phyloP scores from a whole-genome alignment of 805 yeast species.

The Cyberlindnera xishuangbannaensis region DNA sequence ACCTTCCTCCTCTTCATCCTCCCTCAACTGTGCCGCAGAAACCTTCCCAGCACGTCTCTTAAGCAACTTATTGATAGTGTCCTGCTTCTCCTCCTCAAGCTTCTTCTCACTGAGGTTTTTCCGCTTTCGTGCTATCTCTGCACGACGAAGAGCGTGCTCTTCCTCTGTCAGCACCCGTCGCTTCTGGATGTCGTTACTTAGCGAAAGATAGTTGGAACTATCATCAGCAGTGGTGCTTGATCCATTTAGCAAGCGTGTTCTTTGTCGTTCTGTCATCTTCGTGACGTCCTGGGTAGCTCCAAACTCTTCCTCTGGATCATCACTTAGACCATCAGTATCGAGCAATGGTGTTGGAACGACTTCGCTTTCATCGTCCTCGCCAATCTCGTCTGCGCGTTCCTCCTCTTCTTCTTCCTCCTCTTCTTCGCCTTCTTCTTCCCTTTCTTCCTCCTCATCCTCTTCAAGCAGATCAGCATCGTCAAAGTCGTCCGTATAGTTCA shows the following conservation, averaged over 20 bases:
- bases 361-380: constrained; percentile 24
- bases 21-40: constrained; percentile 16
- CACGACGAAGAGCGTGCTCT: constrained; percentile 71
- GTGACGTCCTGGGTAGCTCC: constrained; percentile 15
- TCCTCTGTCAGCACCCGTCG: constrained; percentile 71
- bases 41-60: constrained; percentile 74
- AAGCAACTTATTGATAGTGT: constrained; percentile 79
- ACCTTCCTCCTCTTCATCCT: constrained; percentile 16
- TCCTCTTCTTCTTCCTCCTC: constrained; percentile 20
- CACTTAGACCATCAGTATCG: constrained; percentile 20
- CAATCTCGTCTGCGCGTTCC: no score
- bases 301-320: constrained; percentile 18
- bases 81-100: constrained; percentile 88
- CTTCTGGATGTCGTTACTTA: constrained; percentile 25
- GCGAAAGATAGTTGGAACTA: constrained; percentile 10
- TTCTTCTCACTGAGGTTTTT: constrained; percentile 77
- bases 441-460: constrained; percentile 8
- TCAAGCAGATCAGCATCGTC: constrained; percentile 8
- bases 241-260: constrained; percentile 21
- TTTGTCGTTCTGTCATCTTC: constrained; percentile 26
- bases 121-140: constrained; percentile 85
- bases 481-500: constrained; percentile 8
- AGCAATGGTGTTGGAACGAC: constrained; percentile 22
- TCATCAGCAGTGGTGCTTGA: no score
- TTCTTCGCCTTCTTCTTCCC: constrained; percentile 13